Evolutionary conservation across 73 alveolate species (phyloP).

Genomic region (Chromera velia): DNA sequence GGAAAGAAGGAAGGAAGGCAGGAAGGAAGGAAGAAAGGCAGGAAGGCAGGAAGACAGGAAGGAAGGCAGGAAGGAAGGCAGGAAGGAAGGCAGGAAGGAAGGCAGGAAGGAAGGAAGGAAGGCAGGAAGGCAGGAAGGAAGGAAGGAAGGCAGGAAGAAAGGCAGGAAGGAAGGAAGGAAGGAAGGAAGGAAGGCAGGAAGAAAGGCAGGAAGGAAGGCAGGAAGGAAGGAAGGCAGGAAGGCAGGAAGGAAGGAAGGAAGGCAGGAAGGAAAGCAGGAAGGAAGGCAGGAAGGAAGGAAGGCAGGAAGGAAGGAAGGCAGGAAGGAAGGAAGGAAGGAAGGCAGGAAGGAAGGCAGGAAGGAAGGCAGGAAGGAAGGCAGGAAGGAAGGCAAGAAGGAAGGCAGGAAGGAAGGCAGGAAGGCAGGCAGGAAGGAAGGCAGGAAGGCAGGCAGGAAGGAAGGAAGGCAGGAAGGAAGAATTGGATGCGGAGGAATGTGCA

Average conservation of each 20-base stretch:
- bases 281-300: constrained; percentile 11
- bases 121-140: constrained; percentile 7
- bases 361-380: constrained; percentile 4
- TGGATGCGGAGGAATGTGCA: too few relatives aligned
- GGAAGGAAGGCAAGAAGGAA: constrained; percentile 7
- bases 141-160: constrained; percentile 12
- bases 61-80: constrained; percentile 10
- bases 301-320: constrained; percentile 8
- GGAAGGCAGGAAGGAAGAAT: constrained; percentile 7
- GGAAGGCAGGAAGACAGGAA: constrained; percentile 3
- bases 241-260: constrained; percentile 11
- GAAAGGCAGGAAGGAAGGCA: constrained; percentile 7
- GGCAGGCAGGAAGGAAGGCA: constrained; percentile 4
- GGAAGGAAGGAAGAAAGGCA: constrained; percentile 8
- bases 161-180: constrained; percentile 5
- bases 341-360: constrained; percentile 10
- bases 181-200: constrained; percentile 10
- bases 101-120: constrained; percentile 9
- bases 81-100: constrained; percentile 8
- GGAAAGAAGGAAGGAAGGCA: constrained; percentile 9
- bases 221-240: constrained; percentile 8
- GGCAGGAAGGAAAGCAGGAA: not conserved
- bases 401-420: constrained; percentile 12
- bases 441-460: constrained; percentile 9
- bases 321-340: constrained; percentile 10